Base-by-base conservation (phyloP, 2,329 filamentous ascomycete genomes). In the Stemphylium beticola region DNA sequence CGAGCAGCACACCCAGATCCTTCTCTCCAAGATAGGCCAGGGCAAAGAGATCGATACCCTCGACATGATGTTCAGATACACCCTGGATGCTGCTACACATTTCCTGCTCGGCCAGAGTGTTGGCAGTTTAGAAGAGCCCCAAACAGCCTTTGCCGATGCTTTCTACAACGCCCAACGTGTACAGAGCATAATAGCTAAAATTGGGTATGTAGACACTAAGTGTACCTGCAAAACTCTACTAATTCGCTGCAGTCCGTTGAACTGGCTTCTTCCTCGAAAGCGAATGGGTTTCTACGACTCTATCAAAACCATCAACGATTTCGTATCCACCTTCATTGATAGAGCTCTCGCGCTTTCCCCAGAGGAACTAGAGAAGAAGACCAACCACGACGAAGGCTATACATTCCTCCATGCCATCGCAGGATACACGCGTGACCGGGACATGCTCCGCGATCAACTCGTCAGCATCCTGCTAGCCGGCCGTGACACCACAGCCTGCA, bases 401-500 rank as follows among this genome's bases (percentile, higher is more conserved):
- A 96, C 90, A 1, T 96, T 97, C 78, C 83, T 96, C 17, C 90
- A 96, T 75, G 90, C 91, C 26, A 84, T 97, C 2, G 91, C 92
- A 39, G 82, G 83, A 34, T 93, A 91, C 77, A 96, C 92, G 0
- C 86, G 90, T 31, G 79, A 82, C 58, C 73, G 78, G 20, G 83
- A 82, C 49, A 84, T 92, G 4, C 83, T 97, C 12, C 90, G 92
- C 31, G 92, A 96, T 75, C 92, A 97, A 75, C 81, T 96, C 42
- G 83, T 74, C 18, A 69, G 66, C 39, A 84, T 96, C 10, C 83
- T 97, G 2, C 84, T 97, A 14, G 93, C 93, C 1, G 92, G 91
- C 11, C 85, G 90, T 18, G 93, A 97, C 74, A 96, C 93, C 12
- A 97, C 93, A 0, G 92, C 92, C 26, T 85, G 83, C 14, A 92